Base-by-base conservation (phyloP, 805 yeast species). In the Pichia membranifaciens region DNA sequence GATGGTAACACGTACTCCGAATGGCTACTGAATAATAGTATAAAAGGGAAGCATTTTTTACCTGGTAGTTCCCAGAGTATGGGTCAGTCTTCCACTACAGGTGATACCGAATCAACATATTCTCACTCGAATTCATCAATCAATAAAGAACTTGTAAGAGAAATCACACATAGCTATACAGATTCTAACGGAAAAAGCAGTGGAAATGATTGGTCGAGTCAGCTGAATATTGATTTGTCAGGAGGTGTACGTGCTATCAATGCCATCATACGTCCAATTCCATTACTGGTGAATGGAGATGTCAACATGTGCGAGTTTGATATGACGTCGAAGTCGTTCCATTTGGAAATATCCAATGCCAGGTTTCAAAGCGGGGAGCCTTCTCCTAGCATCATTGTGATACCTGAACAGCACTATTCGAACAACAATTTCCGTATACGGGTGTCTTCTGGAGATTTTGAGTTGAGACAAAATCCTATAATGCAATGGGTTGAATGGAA, bases 251-350 rank as follows among this genome's bases (percentile, higher is more conserved):
- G 97, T 35, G 95, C 93, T 0, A 72, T 77, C 1, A 77, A 75
- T 43, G 88, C 96, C 0, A 76, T 86, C 1, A 66, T 87, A 23
- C 72, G 99, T 41, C 97, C 98, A 2, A 84, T 74, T 53, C 82
- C 89, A 1, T 61, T 81, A 1, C 76, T 82, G 3, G 72, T 83
- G 0, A 72, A 71, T 31, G 98, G 98, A 2, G 56, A 57, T 1
- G 73, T 84, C 13, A 59, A 59, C 5, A 62, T 66, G 17, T 76
- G 82, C 15, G 79, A 73, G 43, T 89, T 89, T 61, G 81, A 85
- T 50, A 54, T 85, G 43, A 64, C 65, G 38, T 60, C 66, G 4
- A 68, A 69, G 18, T 64, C 59, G 25, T 87, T 79, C 59, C 58
- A 61, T 0, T 62, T 87, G 48, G 70, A 73, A 10, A 60, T 89